These are phyloP conservation scores for Penicilliopsis zonata DNA, from an alignment of 495 filamentous ascomycete species.

Conservation along the genomic window DNA sequence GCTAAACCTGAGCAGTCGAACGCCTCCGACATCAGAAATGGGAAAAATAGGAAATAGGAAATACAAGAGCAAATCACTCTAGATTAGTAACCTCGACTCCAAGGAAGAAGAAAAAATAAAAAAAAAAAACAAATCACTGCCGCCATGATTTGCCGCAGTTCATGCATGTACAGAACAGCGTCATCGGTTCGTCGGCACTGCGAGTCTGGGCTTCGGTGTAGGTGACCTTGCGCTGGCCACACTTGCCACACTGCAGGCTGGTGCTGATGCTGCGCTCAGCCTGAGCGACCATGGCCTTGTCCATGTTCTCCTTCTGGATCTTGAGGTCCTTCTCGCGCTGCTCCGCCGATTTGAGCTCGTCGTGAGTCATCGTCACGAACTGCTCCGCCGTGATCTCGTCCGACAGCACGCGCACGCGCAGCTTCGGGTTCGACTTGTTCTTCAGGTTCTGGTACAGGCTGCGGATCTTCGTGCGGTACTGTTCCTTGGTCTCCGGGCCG, in stretches of 20 bases:
- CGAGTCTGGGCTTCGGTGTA: conserved; percentile 95
- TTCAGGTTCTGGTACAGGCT: conserved; percentile 89
- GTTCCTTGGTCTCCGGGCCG: conserved; percentile 51
- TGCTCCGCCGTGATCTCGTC: conserved; percentile 57
- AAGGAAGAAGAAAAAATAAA: not conserved
- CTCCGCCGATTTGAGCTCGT: conserved; percentile 69
- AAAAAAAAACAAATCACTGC: conserved; percentile 17
- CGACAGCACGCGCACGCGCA: conserved; percentile 61
- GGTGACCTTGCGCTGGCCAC: conserved; percentile 81
- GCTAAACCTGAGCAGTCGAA: too few relatives aligned
- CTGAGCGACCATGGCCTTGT: conserved; percentile 79
- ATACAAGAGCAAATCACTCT: too few relatives aligned
- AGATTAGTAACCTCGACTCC: not conserved
- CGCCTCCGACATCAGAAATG: too few relatives aligned
- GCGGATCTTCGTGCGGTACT: conserved; percentile 78
- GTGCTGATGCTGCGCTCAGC: conserved; percentile 73
- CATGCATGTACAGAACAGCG: conserved; percentile 35
- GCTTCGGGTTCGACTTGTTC: conserved; percentile 68
- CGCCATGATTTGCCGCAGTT: conserved; percentile 40
- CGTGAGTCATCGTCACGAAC: conserved; percentile 63
- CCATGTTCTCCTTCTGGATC: conserved; percentile 84
- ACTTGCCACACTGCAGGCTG: conserved; percentile 76
- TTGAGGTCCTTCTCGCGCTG: conserved; percentile 52
- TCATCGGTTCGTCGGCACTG: conserved; percentile 64
- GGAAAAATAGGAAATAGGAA: too few relatives aligned